Evolutionary conservation across 257 asterid species (phyloP).

Genomic region (Penstemon newberryi): DNA sequence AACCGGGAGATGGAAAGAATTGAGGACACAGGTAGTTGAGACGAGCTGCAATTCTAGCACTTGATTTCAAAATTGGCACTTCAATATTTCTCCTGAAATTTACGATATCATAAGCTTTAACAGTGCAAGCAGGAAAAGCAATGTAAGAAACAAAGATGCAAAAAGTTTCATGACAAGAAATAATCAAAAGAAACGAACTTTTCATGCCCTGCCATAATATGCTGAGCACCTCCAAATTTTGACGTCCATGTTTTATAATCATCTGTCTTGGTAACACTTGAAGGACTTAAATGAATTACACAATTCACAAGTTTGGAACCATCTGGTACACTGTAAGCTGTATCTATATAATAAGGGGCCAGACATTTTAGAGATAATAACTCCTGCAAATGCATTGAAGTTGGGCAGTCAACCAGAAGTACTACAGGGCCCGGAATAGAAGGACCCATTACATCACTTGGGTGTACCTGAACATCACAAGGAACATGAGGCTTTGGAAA

Average conservation of each 20-base stretch:
- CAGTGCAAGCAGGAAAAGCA: conserved; percentile 21
- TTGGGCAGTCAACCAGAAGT: conserved; percentile 88
- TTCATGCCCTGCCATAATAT: conserved; percentile 97
- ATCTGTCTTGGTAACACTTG: conserved; percentile 46
- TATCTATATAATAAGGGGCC: conserved; percentile 52
- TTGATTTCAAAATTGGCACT: conserved; percentile 79
- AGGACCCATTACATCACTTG: conserved; percentile 86
- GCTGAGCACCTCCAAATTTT: conserved; percentile 80
- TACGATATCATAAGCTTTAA: conserved; percentile 28
- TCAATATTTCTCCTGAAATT: conserved; percentile 76
- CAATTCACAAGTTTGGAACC: conserved; percentile 73
- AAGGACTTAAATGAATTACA: conserved; percentile 77
- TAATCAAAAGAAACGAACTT: conserved; percentile 47
- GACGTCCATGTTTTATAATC: conserved; percentile 84
- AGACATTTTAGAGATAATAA: conserved; percentile 52
- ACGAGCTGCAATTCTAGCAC: conserved; percentile 82
- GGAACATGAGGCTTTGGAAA: conserved; percentile 14
- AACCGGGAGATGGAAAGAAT: conserved; percentile 92
- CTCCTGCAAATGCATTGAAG: conserved; percentile 58
- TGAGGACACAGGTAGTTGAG: conserved; percentile 88
- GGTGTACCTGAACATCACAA: conserved; percentile 64
- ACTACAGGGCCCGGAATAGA: conserved; percentile 90
- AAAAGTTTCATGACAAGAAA: neutral
- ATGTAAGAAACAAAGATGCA: conserved; percentile 7
- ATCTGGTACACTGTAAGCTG: conserved; percentile 39